Evolutionary conservation across 176 grass and related monocot genomes (phyloP).

Genomic region (Pontederia crassipes): DNA sequence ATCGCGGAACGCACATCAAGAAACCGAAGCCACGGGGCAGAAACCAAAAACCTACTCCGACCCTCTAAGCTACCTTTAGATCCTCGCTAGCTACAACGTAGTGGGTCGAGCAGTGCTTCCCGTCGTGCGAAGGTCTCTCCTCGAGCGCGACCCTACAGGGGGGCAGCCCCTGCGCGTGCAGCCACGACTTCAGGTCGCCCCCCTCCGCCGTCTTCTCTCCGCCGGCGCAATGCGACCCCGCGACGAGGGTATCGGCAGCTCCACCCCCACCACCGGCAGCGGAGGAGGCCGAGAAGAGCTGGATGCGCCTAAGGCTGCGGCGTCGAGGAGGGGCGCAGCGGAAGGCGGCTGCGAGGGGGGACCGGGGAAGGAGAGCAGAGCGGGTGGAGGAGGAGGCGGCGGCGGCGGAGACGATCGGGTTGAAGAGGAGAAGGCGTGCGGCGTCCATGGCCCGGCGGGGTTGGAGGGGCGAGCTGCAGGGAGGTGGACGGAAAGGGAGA

Average conservation of each 20-base stretch:
- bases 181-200: slow-evolving; percentile 57
- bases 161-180: slow-evolving; percentile 45
- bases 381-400: slow-evolving; percentile 20
- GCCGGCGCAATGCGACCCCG: slow-evolving; percentile 17
- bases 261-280: slow-evolving; percentile 17
- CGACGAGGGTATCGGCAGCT: slow-evolving; percentile 31
- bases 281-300: slow-evolving; percentile 20
- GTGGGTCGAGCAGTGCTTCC: slow-evolving; percentile 50
- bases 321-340: neutral
- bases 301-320: slow-evolving; percentile 9
- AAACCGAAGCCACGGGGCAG: slow-evolving; percentile 3
- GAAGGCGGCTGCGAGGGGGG: slow-evolving; percentile 8
- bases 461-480: too few relatives aligned
- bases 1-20: neutral
- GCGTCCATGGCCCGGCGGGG: slow-evolving; percentile 20
- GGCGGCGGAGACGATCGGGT: too few relatives aligned
- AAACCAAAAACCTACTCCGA: neutral
- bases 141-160: slow-evolving; percentile 54
- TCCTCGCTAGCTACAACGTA: slow-evolving; percentile 57
- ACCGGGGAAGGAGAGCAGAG: slow-evolving; percentile 14
- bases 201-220: slow-evolving; percentile 4
- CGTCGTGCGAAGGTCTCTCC: slow-evolving; percentile 53
- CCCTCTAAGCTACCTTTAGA: slow-evolving; percentile 39
- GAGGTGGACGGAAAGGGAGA: neutral
- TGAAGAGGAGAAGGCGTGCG: slow-evolving; percentile 12